These are phyloP conservation scores for Omphalotus olearius DNA, from an alignment of 1,284 basidiomycete genomes.

Conservation along the genomic window DNA sequence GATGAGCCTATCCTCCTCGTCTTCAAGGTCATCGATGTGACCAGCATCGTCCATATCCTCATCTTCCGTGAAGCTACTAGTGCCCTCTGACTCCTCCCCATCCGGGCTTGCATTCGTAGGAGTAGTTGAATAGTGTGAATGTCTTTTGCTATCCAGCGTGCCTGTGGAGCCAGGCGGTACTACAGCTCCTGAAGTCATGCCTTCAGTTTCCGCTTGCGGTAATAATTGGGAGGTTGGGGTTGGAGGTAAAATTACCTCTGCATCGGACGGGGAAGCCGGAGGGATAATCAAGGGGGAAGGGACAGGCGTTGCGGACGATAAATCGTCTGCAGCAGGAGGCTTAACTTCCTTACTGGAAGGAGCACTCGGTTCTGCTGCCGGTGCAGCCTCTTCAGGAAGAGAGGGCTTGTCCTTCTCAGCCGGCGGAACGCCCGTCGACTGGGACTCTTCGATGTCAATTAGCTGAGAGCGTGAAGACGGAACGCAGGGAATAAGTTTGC, in stretches of 20 bases:
- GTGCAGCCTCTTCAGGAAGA: neutral
- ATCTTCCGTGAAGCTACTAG: conserved; percentile 43
- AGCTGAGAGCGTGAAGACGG: conserved; percentile 35
- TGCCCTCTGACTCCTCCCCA: conserved; percentile 41
- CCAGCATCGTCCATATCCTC: conserved; percentile 37
- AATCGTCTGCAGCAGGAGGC: conserved; percentile 8
- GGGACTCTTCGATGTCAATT: conserved; percentile 20
- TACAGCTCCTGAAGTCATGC: conserved; percentile 51
- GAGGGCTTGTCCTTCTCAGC: conserved; percentile 9
- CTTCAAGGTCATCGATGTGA: conserved; percentile 38
- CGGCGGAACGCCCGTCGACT: conserved; percentile 17
- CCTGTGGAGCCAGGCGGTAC: conserved; percentile 51
- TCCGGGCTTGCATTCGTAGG: conserved; percentile 26
- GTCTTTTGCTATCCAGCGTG: conserved; percentile 15
- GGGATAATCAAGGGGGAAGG: conserved; percentile 11
- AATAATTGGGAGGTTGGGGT: conserved; percentile 46
- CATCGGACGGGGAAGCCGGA: conserved; percentile 21
- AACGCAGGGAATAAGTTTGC: conserved; percentile 47
- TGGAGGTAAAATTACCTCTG: conserved; percentile 47
- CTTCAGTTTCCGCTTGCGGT: conserved; percentile 49
- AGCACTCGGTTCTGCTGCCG: conserved; percentile 15
- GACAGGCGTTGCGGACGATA: conserved; percentile 7
- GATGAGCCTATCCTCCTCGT: conserved; percentile 47
- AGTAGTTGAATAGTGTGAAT: conserved; percentile 23
- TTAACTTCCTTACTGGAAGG: conserved; percentile 15